A percentile compares a stretch with the other conserved stretches of the same genome.
Conservation (phyloP, 2,329 filamentous ascomycete species). For the Trichoderma hamatum region DNA sequence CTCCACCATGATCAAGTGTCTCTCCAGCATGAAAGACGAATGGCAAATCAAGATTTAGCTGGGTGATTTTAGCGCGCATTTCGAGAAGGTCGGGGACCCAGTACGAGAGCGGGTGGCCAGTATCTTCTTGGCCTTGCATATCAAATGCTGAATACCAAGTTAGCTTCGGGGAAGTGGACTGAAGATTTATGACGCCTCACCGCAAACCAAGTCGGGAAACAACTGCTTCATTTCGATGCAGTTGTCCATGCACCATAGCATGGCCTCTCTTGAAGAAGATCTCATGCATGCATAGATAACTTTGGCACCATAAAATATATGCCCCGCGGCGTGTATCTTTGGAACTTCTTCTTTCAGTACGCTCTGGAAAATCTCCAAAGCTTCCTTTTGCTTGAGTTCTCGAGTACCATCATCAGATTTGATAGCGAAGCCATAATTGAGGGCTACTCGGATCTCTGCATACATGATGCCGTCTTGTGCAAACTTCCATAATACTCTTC, state of each 20-base stretch:
- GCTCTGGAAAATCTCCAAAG: conserved; percentile 38
- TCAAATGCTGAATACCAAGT: conserved; percentile 70
- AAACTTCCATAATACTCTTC: conserved; percentile 11
- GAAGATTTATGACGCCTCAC: not conserved
- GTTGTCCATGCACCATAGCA: conserved; percentile 67
- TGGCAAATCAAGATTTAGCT: conserved; percentile 74
- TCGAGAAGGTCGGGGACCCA: conserved; percentile 85
- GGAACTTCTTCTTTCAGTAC: conserved; percentile 83
- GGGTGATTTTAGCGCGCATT: conserved; percentile 88
- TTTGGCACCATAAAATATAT: conserved; percentile 79
- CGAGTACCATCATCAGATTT: conserved; percentile 10
- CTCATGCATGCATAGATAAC: conserved; percentile 84
- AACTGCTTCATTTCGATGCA: conserved; percentile 81
- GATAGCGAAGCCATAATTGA: conserved; percentile 12
- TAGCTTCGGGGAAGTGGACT: not conserved
- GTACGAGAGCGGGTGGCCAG: conserved; percentile 73
- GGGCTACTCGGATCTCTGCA: conserved; percentile 16
- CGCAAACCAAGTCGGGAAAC: conserved; percentile 72
- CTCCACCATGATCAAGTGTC: conserved; percentile 73
- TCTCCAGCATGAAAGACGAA: conserved; percentile 97
- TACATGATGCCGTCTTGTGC: conserved; percentile 19
- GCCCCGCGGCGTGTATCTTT: conserved; percentile 69
- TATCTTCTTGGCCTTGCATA: conserved; percentile 83
- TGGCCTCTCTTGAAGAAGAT: conserved; percentile 34
- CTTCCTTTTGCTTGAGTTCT: conserved; percentile 12